phyloP scores from a whole-genome alignment of 2,329 filamentous ascomycete species.

The Xenoacremonium recifei region DNA sequence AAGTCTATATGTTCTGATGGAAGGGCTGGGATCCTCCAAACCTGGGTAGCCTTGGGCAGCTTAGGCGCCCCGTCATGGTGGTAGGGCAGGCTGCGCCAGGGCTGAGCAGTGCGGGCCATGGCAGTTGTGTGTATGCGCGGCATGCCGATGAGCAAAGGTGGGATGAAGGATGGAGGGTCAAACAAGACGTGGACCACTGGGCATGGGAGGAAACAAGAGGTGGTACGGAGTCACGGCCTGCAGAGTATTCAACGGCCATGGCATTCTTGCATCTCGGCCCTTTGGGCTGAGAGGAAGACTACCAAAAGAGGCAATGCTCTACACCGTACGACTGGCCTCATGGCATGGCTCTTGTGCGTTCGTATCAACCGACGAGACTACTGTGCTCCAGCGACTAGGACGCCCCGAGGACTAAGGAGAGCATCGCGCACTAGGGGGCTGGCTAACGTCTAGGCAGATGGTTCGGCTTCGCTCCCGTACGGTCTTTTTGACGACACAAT shows the following conservation, averaged over 20 bases:
- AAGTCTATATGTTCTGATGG: conserved; percentile 2
- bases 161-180: background rate
- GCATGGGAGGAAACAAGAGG: background rate
- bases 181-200: background rate
- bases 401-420: background rate
- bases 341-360: background rate
- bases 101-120: too few species aligned
- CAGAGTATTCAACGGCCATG: too few species aligned
- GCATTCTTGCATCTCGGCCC: background rate
- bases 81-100: conserved; percentile 1
- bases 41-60: too few species aligned
- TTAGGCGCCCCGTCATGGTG: too few species aligned
- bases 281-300: background rate
- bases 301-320: background rate
- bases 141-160: background rate
- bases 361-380: background rate
- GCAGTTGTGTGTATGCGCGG: background rate
- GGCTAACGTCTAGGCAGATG: conserved; percentile 9
- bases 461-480: conserved; percentile 25
- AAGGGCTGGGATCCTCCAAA: too few species aligned
- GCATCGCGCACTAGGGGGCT: conserved; percentile 5
- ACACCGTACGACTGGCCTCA: background rate
- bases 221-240: too few species aligned
- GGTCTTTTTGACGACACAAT: conserved; percentile 10
- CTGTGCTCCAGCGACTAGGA: background rate